phyloP scores from a whole-genome alignment of 768 basidiomycete species.

The Boletus vermiculosoides region DNA sequence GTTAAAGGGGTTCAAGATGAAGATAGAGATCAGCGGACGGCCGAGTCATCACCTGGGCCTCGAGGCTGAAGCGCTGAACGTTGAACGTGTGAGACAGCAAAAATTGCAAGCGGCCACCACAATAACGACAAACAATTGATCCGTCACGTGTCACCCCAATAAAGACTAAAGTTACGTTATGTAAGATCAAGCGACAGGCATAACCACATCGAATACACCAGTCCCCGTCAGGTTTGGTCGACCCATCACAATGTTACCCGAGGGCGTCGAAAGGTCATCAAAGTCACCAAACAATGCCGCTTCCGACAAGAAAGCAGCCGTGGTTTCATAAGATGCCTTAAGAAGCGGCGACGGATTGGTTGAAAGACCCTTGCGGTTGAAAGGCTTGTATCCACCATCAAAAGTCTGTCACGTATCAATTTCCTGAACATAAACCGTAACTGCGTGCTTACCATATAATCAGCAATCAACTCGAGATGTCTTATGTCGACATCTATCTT shows the following conservation, averaged over 20 bases:
- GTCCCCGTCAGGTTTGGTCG: constrained; percentile 90
- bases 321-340: constrained; percentile 98
- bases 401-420: constrained; percentile 66
- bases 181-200: constrained; percentile 36
- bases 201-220: constrained; percentile 87
- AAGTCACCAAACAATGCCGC: constrained; percentile 95
- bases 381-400: constrained; percentile 96
- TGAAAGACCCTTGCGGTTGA: constrained; percentile 94
- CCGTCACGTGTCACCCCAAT: constrained; percentile 12
- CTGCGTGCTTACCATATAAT: constrained; percentile 84
- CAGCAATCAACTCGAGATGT: constrained; percentile 95
- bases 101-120: constrained; percentile 16
- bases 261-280: constrained; percentile 87
- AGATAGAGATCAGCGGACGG: constrained; percentile 24
- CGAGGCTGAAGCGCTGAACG: constrained; percentile 9
- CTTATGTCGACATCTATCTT: constrained; percentile 93
- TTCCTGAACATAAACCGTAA: background rate
- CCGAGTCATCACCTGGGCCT: constrained; percentile 27
- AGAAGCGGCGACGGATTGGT: constrained; percentile 92
- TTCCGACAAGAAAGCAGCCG: constrained; percentile 88
- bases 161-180: background rate
- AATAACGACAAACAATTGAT: constrained; percentile 27
- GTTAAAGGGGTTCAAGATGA: constrained; percentile 3
- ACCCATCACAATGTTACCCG: constrained; percentile 89
- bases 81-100: constrained; percentile 9